Evolutionary conservation across 768 basidiomycete genomes (phyloP).

Genomic region (Leucosporidium yakuticum): DNA sequence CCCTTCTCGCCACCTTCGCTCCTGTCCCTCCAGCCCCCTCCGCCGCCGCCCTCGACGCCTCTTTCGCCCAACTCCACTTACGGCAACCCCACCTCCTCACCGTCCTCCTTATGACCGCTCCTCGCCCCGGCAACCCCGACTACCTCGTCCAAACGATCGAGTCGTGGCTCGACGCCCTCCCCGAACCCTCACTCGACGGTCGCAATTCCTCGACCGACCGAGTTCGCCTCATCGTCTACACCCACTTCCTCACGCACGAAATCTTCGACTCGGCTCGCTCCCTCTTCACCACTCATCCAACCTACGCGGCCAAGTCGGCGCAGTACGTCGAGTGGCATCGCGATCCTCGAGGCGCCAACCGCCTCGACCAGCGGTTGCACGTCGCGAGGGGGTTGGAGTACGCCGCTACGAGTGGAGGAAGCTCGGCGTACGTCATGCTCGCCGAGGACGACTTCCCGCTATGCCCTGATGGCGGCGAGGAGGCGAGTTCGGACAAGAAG

Average conservation of each 20-base stretch:
- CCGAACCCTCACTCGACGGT: neutral
- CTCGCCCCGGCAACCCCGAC: conserved; percentile 23
- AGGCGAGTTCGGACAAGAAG: too few relatives aligned
- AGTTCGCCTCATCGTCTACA: conserved; percentile 20
- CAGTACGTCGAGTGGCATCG: conserved; percentile 19
- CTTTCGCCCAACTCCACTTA: conserved; percentile 9
- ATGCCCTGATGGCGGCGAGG: neutral
- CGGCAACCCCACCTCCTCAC: conserved; percentile 9
- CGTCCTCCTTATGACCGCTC: conserved; percentile 26
- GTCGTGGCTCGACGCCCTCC: conserved; percentile 23
- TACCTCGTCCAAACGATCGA: conserved; percentile 16
- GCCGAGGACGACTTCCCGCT: conserved; percentile 29
- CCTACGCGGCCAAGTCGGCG: conserved; percentile 6
- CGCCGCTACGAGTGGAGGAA: neutral
- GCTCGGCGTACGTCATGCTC: conserved; percentile 17
- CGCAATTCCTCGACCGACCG: neutral
- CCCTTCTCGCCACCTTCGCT: conserved; percentile 3
- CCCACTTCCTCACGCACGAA: conserved; percentile 17
- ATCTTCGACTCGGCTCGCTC: conserved; percentile 12
- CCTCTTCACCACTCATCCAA: neutral
- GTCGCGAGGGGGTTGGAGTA: conserved; percentile 19
- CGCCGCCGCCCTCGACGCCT: neutral
- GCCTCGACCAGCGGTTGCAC: conserved; percentile 23
- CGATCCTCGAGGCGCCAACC: conserved; percentile 11
- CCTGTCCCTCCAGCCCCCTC: too few relatives aligned